Base-by-base conservation (phyloP, 163 green algal species). In the Coccomyxa subellipsoidea region DNA sequence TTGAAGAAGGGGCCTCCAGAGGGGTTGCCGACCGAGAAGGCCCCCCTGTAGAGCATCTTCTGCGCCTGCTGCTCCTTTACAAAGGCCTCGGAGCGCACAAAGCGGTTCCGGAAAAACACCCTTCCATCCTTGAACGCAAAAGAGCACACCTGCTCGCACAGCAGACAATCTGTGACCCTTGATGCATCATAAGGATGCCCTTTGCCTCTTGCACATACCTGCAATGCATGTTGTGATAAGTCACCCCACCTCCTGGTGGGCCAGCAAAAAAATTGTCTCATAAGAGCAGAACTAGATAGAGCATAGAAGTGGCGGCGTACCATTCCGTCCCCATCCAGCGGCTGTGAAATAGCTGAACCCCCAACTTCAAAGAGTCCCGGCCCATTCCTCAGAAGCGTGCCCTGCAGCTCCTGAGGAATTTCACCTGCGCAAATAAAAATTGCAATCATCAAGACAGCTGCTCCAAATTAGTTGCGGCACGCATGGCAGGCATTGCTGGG, bases 371-470 rank as follows among this genome's bases (percentile, higher is more conserved):
- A 90, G 40, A 95, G 80, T 3, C 88, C 92, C 70, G 93, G 93
- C 0, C 93, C 93, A 76, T 96, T 96, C 29, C 93, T 84, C 38
- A 92, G 87, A 78, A 95, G 91, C 0, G 91, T 95, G 34, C 92
- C 92, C 25, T 83, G 38, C 75, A 96, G 87, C 80, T 95, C 91
- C 2, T 78, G 40, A 12, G 93, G 93, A 4, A 96, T 92, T 6
- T 35, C 79, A 15, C 91, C 90, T 81, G 32, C 10, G 36, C 31
- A 53, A 8, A 34, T 27, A 54, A 8, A 82, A 31, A 59, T 38
- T 29, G 35, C 40, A 38, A 70, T 9, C 23, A 76, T n/a, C 31
- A 12, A 27, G 2, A 29, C 29, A 32, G 12, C 1, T 39, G 37
- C 25, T 70, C 9, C 35, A 36, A 69, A 72, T 7, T 1, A 2